These are phyloP conservation scores for Eucalyptus victrix DNA, from an alignment of 345 rosid genomes.

Conservation along the genomic window DNA sequence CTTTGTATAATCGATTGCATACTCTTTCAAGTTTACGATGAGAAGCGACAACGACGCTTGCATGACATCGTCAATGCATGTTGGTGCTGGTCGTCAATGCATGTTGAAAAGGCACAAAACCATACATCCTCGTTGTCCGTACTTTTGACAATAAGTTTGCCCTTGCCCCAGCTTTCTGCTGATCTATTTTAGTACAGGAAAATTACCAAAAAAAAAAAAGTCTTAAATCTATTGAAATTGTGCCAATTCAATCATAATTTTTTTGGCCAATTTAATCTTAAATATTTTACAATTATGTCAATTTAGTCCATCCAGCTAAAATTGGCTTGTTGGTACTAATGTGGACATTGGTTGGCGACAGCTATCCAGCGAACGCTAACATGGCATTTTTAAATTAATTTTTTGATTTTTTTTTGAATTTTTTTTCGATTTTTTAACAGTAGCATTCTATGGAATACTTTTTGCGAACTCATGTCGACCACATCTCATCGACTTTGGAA, in stretches of 20 bases:
- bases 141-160: neutral
- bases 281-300: rapidly evolving
- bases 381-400: too few species aligned
- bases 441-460: neutral
- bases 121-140: neutral
- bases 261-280: too few species aligned
- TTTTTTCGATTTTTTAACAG: neutral
- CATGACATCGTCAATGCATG: neutral
- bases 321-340: rapidly evolving
- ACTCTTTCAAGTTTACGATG: neutral
- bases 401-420: too few species aligned
- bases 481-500: neutral
- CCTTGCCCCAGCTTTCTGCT: neutral
- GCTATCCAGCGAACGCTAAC: too few species aligned
- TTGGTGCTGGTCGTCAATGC: neutral
- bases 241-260: rapidly evolving
- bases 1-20: neutral
- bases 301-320: too few species aligned
- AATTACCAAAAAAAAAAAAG: rapidly evolving
- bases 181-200: rapidly evolving
- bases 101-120: neutral
- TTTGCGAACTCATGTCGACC: neutral
- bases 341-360: too few species aligned
- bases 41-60: neutral
- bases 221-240: rapidly evolving